Conservation (phyloP, 495 filamentous ascomycete species). For the Penicillium nucicola region DNA sequence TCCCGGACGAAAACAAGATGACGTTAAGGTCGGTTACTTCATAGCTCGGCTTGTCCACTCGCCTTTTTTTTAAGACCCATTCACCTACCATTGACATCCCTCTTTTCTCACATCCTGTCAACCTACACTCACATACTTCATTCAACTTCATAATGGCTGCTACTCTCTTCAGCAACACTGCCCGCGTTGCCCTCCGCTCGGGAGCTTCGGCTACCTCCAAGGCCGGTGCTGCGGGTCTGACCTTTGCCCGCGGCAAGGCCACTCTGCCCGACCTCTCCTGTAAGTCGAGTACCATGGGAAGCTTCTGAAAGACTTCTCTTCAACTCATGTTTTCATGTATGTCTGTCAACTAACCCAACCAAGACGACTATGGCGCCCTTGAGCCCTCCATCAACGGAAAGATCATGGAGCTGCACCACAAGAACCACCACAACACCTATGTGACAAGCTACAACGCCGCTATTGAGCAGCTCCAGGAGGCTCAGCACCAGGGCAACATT, state of each 20-base stretch:
- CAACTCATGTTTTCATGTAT: background rate
- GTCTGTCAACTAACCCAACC: conserved; percentile 9
- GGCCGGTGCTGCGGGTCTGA: conserved; percentile 61
- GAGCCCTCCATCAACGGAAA: conserved; percentile 92
- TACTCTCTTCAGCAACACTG: conserved; percentile 46
- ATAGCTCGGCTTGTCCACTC: conserved; percentile 15
- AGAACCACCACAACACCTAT: conserved; percentile 69
- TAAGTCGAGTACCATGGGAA: conserved; percentile 45
- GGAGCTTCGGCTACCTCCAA: conserved; percentile 47
- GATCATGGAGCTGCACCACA: conserved; percentile 93
- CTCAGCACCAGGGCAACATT: conserved; percentile 50
- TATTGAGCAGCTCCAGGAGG: conserved; percentile 56
- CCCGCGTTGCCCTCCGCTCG: conserved; percentile 54
- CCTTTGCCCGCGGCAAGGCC: conserved; percentile 81
- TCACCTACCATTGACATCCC: conserved; percentile 4
- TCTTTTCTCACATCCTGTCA: background rate
- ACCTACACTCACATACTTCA: background rate
- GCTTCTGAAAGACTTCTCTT: background rate
- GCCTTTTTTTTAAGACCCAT: conserved; percentile 9
- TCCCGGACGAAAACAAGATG: conserved; percentile 27
- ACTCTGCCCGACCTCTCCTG: conserved; percentile 93
- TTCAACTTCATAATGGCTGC: conserved; percentile 50
- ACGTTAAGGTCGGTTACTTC: conserved; percentile 32
- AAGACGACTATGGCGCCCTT: conserved; percentile 87
- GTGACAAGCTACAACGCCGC: conserved; percentile 64